Conservation (phyloP, 2,329 filamentous ascomycete species). For the Aphanoascus verrucosus region DNA sequence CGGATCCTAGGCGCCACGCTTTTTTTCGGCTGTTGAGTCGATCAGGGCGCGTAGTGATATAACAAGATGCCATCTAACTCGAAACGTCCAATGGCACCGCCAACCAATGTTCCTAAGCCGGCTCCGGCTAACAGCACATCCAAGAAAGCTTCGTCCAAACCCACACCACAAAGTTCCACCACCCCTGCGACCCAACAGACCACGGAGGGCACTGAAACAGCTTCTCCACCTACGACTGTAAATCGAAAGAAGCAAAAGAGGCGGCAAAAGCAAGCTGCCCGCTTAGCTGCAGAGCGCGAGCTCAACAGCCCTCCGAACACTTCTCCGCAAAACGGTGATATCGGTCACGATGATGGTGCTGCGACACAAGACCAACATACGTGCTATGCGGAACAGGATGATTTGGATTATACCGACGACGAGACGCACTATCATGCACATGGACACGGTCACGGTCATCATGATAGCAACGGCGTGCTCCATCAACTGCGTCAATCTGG, state of each 20-base stretch:
- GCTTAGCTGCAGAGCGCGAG: conserved; percentile 49
- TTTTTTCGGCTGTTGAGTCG: conserved; percentile 3
- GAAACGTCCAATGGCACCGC: conserved; percentile 16
- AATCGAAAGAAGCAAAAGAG: conserved; percentile 96
- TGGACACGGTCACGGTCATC: conserved; percentile 19
- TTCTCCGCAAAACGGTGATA: conserved; percentile 29
- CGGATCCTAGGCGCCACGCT: background rate
- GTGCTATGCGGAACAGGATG: conserved; percentile 27
- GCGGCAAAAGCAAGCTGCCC: conserved; percentile 69
- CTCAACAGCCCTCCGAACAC: conserved; percentile 21
- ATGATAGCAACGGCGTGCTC: conserved; percentile 19
- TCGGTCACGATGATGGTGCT: conserved; percentile 13
- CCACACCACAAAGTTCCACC: conserved; percentile 4
- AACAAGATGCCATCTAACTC: conserved; percentile 17
- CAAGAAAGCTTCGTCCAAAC: conserved; percentile 10
- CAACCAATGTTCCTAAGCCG: conserved; percentile 12
- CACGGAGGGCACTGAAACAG: conserved; percentile 11
- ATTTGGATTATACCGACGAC: conserved; percentile 47
- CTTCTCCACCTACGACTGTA: conserved; percentile 32
- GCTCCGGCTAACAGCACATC: conserved; percentile 3
- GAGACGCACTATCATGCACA: conserved; percentile 31
- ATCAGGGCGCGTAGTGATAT: conserved; percentile 2
- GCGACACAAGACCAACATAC: conserved; percentile 17
- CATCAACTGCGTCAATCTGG: conserved; percentile 16
- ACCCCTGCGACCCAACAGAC: conserved; percentile 17